Evolutionary conservation across 106 monocot species (phyloP), one percentile per base, ranked within the genome.

Genomic region (Platanthera zijinensis): DNA sequence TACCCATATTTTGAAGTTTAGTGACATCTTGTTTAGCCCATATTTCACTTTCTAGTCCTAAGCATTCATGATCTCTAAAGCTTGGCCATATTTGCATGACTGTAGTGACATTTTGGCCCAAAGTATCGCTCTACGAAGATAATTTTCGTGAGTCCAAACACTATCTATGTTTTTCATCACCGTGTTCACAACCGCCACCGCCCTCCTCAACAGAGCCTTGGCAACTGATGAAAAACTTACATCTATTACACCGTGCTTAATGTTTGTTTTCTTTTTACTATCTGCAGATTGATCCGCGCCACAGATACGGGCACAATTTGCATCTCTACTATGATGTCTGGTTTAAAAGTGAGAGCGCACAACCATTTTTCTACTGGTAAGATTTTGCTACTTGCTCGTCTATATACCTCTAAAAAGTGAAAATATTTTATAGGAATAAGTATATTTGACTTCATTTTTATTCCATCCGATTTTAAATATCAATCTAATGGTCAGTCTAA

Each of bases 271-370:
- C 32, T 50, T 10, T 12, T 76, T 46, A 15, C 22, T 12, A 56
- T 82, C 48, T 85, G 11, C 72, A 91, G 91, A 89, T 94, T 82
- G 94, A 94, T 77, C 90, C 90, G 22, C 84, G 93, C n/a, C 89
- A 89, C 73, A 63, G 89, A 77, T 89, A 89, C 68, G 89, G 89
- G 49, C 89, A 89, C 72, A 89, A 89, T 68, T 57, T 89, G 52
- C 89, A 86, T 78, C 51, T 89, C 4, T 89, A 89, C 52, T 89
- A 89, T 76, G 84, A 84, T 78, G 82, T 86, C n/a, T 89, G 89
- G 89, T 89, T 86, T 66, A 30, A 46, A 7, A 89, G 84, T 74
- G 82, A 86, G 81, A 86, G 84, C 80, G 51, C 84, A 66, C 79
- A 86, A 49, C 89, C 89, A 47, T 89, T 89, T 78, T 89, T 89